Evolutionary conservation across 768 basidiomycete genomes (phyloP).

Genomic region (Mycena rosella): DNA sequence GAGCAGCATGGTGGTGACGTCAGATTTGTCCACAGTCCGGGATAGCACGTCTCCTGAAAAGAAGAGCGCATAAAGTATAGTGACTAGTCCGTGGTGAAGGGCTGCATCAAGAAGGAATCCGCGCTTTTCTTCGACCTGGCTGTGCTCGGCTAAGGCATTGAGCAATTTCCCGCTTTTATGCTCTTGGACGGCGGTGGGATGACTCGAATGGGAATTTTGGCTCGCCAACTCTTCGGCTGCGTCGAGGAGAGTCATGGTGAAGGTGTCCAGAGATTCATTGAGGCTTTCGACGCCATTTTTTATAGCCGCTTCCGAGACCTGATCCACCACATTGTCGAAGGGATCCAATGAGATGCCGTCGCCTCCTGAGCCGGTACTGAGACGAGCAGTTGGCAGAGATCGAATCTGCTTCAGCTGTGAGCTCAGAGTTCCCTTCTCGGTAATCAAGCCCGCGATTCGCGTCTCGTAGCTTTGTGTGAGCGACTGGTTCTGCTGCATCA

Average conservation of each 20-base stretch:
- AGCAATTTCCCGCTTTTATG: constrained; percentile 2
- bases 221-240: constrained; percentile 15
- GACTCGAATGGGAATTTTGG: not conserved
- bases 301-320: constrained; percentile 32
- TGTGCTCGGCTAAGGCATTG: constrained; percentile 6
- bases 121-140: constrained; percentile 27
- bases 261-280: constrained; percentile 32
- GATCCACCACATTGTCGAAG: constrained; percentile 33
- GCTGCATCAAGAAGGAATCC: constrained; percentile 37
- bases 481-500: not conserved
- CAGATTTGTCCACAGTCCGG: not conserved
- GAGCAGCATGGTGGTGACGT: not conserved
- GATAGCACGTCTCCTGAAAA: constrained; percentile 23
- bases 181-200: not conserved
- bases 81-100: constrained; percentile 26
- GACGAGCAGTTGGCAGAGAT: not conserved
- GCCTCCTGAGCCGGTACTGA: not conserved
- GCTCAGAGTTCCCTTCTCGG: constrained; percentile 6
- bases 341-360: constrained; percentile 21
- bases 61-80: constrained; percentile 19
- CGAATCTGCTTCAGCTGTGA: constrained; percentile 5
- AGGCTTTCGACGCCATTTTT: constrained; percentile 32
- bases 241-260: constrained; percentile 26
- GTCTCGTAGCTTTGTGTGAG: constrained; percentile 8
- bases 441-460: not conserved